phyloP scores from a whole-genome alignment of 371 early-diverging fungal species.

The Mucor piriformis region DNA sequence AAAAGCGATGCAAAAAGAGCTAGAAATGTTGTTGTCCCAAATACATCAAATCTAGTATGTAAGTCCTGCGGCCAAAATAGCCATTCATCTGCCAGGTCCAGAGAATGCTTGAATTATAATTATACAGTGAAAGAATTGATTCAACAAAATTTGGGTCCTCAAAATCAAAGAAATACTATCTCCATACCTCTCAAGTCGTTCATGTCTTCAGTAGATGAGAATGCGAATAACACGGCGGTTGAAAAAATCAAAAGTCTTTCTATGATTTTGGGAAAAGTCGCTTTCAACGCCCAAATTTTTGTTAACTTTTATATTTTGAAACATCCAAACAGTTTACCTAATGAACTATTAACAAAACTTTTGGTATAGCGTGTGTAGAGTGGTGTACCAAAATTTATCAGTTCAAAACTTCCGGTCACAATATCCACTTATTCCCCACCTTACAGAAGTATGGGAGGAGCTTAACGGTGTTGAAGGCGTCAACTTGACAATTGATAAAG shows the following conservation, averaged over 20 bases:
- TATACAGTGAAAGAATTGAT: constrained; percentile 7
- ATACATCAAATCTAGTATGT: neutral
- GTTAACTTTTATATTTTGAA: neutral
- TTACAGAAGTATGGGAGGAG: neutral
- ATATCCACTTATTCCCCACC: neutral
- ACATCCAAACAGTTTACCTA: neutral
- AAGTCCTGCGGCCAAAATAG: neutral
- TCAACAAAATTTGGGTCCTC: neutral
- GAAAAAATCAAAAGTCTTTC: neutral
- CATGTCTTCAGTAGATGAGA: neutral
- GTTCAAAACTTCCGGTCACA: neutral
- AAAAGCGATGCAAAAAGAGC: neutral
- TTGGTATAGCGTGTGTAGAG: constrained; percentile 2
- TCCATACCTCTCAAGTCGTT: constrained; percentile 1
- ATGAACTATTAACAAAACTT: constrained; percentile 6
- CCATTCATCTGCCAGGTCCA: neutral
- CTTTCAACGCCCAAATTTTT: neutral
- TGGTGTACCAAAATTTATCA: neutral
- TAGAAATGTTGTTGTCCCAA: neutral
- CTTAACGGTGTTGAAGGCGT: neutral
- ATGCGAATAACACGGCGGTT: neutral
- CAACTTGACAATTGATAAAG: neutral
- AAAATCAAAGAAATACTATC: constrained; percentile 2
- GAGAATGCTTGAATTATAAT: neutral
- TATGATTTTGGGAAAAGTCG: constrained; percentile 1